Conservation (phyloP, 768 basidiomycete species). For the Dacryopinax primogenitus region DNA sequence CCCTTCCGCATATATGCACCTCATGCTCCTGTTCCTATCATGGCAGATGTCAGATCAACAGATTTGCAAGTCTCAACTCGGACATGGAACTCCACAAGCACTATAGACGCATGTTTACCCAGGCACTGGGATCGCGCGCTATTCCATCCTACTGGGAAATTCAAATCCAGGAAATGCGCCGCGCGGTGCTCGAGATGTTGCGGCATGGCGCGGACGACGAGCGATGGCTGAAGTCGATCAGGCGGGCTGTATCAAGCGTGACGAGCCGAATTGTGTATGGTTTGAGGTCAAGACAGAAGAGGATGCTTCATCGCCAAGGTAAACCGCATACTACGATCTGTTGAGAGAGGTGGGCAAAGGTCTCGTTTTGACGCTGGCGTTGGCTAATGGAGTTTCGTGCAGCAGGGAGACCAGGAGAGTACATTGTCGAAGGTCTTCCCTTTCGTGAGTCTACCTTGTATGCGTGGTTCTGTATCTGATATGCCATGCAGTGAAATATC, state of each 20-base stretch:
- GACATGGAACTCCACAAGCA: not conserved
- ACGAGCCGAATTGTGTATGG: not conserved
- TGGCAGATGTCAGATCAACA: not conserved
- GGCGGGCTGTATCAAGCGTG: not conserved
- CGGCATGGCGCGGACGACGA: not conserved
- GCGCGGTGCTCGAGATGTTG: not conserved
- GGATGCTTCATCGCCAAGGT: not conserved
- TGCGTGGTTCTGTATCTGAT: not conserved
- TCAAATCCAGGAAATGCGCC: not conserved
- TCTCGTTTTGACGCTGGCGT: not conserved
- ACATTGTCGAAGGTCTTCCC: not conserved
- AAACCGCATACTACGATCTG: not conserved
- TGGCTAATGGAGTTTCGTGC: too few relatives aligned
- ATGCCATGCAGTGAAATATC: slow-evolving; percentile 28
- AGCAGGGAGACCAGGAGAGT: not conserved
- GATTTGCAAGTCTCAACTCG: not conserved
- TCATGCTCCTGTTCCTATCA: too few relatives aligned
- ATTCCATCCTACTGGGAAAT: not conserved
- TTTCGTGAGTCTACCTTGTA: not conserved
- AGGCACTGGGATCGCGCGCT: not conserved
- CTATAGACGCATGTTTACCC: not conserved
- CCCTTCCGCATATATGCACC: too few relatives aligned
- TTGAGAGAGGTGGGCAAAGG: not conserved
- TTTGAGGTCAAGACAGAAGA: not conserved
- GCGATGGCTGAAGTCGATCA: not conserved